These are phyloP conservation scores for Suillus plorans DNA, from an alignment of 768 basidiomycete species.

Conservation along the genomic window DNA sequence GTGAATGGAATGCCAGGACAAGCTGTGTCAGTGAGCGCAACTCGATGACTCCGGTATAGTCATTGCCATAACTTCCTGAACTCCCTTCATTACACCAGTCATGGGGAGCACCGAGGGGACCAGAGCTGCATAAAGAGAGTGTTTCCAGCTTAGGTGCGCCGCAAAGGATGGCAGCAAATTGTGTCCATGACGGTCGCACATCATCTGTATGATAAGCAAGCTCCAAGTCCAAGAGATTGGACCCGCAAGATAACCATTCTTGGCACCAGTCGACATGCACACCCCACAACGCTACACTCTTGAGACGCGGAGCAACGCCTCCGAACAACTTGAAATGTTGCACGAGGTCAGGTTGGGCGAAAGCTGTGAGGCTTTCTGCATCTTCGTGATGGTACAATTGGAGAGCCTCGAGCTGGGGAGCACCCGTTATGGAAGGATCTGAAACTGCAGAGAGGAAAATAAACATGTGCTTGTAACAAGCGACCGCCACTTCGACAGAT, in stretches of 20 bases:
- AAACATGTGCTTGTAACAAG: conserved; percentile 47
- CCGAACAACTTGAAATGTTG: conserved; percentile 50
- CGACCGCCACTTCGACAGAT: conserved; percentile 45
- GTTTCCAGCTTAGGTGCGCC: conserved; percentile 52
- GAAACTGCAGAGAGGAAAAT: conserved; percentile 43
- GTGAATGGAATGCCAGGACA: conserved; percentile 52
- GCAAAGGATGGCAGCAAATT: conserved; percentile 52
- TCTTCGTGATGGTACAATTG: conserved; percentile 59
- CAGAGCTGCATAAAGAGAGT: conserved; percentile 56
- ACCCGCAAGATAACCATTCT: conserved; percentile 29
- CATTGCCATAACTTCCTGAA: conserved; percentile 18
- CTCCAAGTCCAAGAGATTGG: conserved; percentile 47
- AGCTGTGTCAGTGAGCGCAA: conserved; percentile 31
- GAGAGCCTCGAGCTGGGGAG: conserved; percentile 54
- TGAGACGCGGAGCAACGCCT: conserved; percentile 51
- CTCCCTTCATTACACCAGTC: conserved; percentile 32
- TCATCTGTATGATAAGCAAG: conserved; percentile 62
- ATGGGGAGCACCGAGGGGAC: conserved; percentile 45
- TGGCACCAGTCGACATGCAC: conserved; percentile 69
- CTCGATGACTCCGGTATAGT: conserved; percentile 31
- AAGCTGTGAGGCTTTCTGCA: conserved; percentile 29
- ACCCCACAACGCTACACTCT: conserved; percentile 56
- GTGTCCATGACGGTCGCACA: conserved; percentile 58
- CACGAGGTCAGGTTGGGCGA: conserved; percentile 26
- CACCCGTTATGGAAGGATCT: conserved; percentile 36